Conservation (phyloP, 768 basidiomycete genomes). For the Mycena maculata region DNA sequence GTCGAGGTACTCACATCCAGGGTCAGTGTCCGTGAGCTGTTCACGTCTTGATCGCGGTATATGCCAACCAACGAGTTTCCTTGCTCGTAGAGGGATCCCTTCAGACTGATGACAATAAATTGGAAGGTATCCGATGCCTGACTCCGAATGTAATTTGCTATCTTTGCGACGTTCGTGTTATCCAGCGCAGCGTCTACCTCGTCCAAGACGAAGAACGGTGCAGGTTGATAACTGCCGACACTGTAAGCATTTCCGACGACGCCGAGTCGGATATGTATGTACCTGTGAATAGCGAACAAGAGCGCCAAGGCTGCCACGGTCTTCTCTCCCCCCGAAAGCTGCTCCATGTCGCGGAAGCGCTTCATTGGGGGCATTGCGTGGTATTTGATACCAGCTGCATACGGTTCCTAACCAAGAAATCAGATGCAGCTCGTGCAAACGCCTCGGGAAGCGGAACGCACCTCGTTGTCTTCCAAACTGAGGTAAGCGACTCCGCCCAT, state of each 20-base stretch:
- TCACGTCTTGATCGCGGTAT: conserved; percentile 93
- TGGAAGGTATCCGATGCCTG: conserved; percentile 91
- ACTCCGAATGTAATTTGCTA: conserved; percentile 91
- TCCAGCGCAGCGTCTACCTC: conserved; percentile 98
- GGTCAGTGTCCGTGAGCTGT: conserved; percentile 91
- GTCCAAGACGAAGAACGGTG: conserved; percentile 98
- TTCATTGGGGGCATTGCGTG: conserved; percentile 99
- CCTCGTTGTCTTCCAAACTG: conserved; percentile 95
- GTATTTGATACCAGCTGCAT: conserved; percentile 89
- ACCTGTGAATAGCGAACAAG: conserved; percentile 97
- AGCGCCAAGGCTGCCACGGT: conserved; percentile 98
- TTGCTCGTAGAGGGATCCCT: conserved; percentile 91
- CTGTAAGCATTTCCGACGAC: not conserved
- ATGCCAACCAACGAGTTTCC: conserved; percentile 94
- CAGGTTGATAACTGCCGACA: conserved; percentile 84
- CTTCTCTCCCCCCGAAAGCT: conserved; percentile 97
- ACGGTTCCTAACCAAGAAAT: conserved; percentile 44
- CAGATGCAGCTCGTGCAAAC: not conserved
- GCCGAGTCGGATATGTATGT: conserved; percentile 16
- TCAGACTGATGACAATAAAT: conserved; percentile 97
- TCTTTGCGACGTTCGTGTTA: conserved; percentile 97
- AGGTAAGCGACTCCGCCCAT: conserved; percentile 98
- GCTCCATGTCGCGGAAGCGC: conserved; percentile 98
- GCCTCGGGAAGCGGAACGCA: conserved; percentile 46
- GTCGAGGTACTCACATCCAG: conserved; percentile 74